phyloP scores from a whole-genome alignment of 805 yeast genomes.

The Candida xiaguanensis region DNA sequence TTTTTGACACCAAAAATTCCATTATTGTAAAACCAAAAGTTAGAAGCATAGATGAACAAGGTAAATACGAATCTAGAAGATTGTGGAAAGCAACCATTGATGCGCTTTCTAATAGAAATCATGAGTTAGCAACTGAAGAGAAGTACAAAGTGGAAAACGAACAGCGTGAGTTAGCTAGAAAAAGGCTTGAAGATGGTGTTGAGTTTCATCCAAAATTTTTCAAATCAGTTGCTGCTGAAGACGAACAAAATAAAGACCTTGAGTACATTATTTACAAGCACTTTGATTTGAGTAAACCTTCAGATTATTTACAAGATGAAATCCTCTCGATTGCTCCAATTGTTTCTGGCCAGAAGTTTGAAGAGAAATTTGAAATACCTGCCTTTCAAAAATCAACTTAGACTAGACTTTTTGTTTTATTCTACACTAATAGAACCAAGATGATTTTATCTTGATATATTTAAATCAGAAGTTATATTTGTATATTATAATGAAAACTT shows the following conservation, averaged over 20 bases:
- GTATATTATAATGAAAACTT: too few relatives aligned
- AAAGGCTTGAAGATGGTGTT: constrained; percentile 71
- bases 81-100: constrained; percentile 81
- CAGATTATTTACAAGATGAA: constrained; percentile 52
- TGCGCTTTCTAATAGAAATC: constrained; percentile 79
- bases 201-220: constrained; percentile 81
- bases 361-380: constrained; percentile 63
- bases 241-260: constrained; percentile 35
- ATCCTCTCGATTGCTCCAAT: constrained; percentile 71
- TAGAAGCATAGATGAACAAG: constrained; percentile 77
- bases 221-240: constrained; percentile 30
- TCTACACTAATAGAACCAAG: too few relatives aligned
- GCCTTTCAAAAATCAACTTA: constrained; percentile 40
- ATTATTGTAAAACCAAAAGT: constrained; percentile 60
- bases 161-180: constrained; percentile 74
- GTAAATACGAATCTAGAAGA: constrained; percentile 72
- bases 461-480: too few relatives aligned
- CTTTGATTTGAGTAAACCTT: constrained; percentile 48
- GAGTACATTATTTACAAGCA: constrained; percentile 63
- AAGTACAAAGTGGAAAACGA: constrained; percentile 81
- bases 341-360: constrained; percentile 74
- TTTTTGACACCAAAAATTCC: constrained; percentile 47
- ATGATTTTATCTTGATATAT: neutral
- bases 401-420: too few relatives aligned
- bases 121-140: constrained; percentile 80